Evolutionary conservation across 1,284 basidiomycete genomes (phyloP).

Genomic region (Sporisorium iseilematis-ciliati): DNA sequence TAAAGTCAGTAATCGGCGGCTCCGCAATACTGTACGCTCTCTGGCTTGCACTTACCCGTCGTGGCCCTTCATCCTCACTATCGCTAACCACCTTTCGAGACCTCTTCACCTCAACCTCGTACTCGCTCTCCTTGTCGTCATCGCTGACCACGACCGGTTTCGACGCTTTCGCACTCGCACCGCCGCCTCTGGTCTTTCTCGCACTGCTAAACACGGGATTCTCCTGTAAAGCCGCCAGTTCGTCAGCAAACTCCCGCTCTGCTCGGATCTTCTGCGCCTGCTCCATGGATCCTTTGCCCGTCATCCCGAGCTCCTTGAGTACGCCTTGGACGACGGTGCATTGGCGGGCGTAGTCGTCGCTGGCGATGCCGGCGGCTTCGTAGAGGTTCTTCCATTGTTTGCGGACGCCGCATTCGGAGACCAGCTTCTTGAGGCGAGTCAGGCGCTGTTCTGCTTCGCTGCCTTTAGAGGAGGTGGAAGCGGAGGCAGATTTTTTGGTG

Average conservation of each 20-base stretch:
- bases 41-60: constrained; percentile 14
- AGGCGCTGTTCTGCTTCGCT: constrained; percentile 39
- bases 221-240: constrained; percentile 33
- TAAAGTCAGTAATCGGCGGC: too few relatives aligned
- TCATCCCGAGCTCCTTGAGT: constrained; percentile 42
- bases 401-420: constrained; percentile 40
- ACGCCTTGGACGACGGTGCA: constrained; percentile 40
- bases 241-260: constrained; percentile 42
- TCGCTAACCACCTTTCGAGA: background rate
- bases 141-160: constrained; percentile 7
- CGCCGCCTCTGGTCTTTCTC: constrained; percentile 10
- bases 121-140: constrained; percentile 22
- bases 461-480: background rate
- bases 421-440: constrained; percentile 43
- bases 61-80: constrained; percentile 35
- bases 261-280: constrained; percentile 43
- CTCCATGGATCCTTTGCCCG: constrained; percentile 38
- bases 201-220: constrained; percentile 19
- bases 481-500: background rate
- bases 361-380: constrained; percentile 22
- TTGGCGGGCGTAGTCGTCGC: constrained; percentile 22
- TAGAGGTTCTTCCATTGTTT: constrained; percentile 54
- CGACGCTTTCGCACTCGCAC: too few relatives aligned
- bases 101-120: constrained; percentile 10
- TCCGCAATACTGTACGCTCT: background rate